A percentile compares a stretch with the other conserved stretches of the same genome.
phyloP scores from a whole-genome alignment of 2,329 filamentous ascomycete species.

The Curvularia verruculosa region DNA sequence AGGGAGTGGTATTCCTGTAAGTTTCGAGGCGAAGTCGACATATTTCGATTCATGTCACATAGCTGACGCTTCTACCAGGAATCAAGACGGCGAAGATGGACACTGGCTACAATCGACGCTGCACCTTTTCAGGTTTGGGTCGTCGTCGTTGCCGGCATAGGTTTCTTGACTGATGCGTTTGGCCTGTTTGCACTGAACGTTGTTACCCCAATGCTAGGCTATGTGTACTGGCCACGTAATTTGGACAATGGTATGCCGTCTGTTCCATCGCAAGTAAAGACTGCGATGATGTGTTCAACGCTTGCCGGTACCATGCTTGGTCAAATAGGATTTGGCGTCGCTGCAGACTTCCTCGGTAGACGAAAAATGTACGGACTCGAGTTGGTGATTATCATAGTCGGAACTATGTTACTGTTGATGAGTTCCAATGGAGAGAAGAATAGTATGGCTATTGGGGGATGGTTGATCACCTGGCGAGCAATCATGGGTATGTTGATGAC shows the following conservation, averaged over 20 bases:
- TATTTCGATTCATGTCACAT: not conserved
- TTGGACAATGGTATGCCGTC: constrained; percentile 29
- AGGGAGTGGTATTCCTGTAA: constrained; percentile 41
- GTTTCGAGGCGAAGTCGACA: constrained; percentile 1
- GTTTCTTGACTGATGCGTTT: constrained; percentile 51
- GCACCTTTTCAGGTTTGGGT: constrained; percentile 46
- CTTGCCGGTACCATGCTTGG: constrained; percentile 50
- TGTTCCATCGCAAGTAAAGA: constrained; percentile 40
- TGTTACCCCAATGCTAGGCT: constrained; percentile 49
- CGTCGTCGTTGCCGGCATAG: constrained; percentile 49
- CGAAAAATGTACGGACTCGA: constrained; percentile 51
- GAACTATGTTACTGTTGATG: constrained; percentile 49
- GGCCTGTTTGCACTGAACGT: constrained; percentile 50
- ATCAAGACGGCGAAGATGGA: constrained; percentile 40
- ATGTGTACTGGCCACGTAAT: constrained; percentile 47
- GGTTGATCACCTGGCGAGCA: constrained; percentile 50
- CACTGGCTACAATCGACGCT: constrained; percentile 42
- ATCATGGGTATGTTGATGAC: constrained; percentile 43
- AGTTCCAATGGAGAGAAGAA: constrained; percentile 44
- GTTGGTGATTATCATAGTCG: constrained; percentile 50
- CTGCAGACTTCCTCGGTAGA: constrained; percentile 48
- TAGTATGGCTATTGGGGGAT: constrained; percentile 48
- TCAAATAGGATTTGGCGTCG: constrained; percentile 48
- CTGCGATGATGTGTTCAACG: constrained; percentile 49
- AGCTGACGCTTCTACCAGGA: constrained; percentile 15